Conservation (phyloP, 352 stramenopile genomes). For the Hyaloperonospora brassicae region DNA sequence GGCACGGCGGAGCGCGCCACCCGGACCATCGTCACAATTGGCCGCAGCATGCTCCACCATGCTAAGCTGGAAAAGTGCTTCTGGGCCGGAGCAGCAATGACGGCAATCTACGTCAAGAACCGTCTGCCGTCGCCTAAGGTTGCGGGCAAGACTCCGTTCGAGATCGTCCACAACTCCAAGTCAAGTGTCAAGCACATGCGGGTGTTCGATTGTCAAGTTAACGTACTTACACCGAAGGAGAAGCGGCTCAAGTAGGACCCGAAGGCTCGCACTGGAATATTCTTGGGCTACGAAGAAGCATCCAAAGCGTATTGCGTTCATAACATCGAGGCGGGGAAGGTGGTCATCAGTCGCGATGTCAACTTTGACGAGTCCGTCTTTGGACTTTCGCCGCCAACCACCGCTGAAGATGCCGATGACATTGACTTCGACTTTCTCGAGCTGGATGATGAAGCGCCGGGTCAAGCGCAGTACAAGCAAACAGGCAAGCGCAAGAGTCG, state of each 20-base stretch:
- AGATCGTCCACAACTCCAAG: not conserved
- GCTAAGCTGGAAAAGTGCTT: conserved; percentile 2
- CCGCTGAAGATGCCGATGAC: not conserved
- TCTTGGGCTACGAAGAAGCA: too few species aligned
- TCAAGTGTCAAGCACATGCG: not conserved
- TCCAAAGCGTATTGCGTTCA: too few species aligned
- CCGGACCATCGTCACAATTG: not conserved
- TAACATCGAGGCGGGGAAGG: too few species aligned
- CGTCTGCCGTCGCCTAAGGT: not conserved
- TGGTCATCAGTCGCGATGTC: not conserved
- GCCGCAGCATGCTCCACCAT: not conserved
- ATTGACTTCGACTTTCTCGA: not conserved
- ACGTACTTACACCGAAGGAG: not conserved
- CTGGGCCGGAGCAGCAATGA: not conserved
- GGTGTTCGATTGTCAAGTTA: not conserved
- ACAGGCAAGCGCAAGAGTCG: not conserved
- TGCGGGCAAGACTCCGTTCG: not conserved
- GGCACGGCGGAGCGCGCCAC: not conserved
- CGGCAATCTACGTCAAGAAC: conserved; percentile 2
- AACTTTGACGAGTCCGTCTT: not conserved
- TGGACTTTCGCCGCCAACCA: not conserved
- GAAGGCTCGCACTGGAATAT: too few species aligned
- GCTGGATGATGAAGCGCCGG: not conserved
- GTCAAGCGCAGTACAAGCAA: not conserved
- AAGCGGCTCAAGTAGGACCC: too few species aligned